These are phyloP conservation scores for Gymnopilus dilepis DNA, from an alignment of 768 basidiomycete species.

Conservation along the genomic window DNA sequence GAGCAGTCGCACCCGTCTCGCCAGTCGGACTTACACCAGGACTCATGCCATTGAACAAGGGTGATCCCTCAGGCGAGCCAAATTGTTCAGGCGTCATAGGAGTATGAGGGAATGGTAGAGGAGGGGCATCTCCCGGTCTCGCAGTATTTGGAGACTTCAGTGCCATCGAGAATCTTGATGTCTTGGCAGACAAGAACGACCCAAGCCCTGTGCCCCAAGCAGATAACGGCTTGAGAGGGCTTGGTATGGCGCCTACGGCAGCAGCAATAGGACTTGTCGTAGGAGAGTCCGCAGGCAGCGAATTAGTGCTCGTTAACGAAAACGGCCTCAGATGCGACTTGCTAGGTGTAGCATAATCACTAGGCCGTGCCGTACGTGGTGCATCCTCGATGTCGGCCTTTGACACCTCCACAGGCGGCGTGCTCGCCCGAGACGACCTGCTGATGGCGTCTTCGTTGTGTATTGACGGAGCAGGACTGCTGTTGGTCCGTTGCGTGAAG, in stretches of 20 bases:
- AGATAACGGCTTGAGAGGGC: constrained; percentile 31
- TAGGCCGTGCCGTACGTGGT: constrained; percentile 27
- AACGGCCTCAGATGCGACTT: constrained; percentile 28
- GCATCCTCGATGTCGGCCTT: constrained; percentile 40
- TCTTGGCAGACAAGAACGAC: constrained; percentile 37
- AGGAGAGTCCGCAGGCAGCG: constrained; percentile 27
- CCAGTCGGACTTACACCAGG: constrained; percentile 27
- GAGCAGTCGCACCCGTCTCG: neutral
- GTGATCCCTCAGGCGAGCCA: constrained; percentile 31
- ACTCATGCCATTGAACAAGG: constrained; percentile 35
- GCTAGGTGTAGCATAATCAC: constrained; percentile 17
- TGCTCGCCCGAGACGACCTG: constrained; percentile 39
- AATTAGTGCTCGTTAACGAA: constrained; percentile 33
- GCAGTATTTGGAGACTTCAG: constrained; percentile 27
- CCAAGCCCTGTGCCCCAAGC: constrained; percentile 41
- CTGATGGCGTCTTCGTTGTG: constrained; percentile 27
- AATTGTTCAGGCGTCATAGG: constrained; percentile 16
- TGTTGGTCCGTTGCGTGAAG: constrained; percentile 49
- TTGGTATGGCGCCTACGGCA: constrained; percentile 4
- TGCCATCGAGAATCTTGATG: constrained; percentile 32
- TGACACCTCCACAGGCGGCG: constrained; percentile 45
- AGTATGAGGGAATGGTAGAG: constrained; percentile 11
- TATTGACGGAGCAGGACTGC: constrained; percentile 26
- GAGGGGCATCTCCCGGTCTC: constrained; percentile 13
- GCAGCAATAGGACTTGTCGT: constrained; percentile 21